These are phyloP conservation scores for Penicillium goetzii DNA, from an alignment of 495 filamentous ascomycete genomes.

Conservation along the genomic window DNA sequence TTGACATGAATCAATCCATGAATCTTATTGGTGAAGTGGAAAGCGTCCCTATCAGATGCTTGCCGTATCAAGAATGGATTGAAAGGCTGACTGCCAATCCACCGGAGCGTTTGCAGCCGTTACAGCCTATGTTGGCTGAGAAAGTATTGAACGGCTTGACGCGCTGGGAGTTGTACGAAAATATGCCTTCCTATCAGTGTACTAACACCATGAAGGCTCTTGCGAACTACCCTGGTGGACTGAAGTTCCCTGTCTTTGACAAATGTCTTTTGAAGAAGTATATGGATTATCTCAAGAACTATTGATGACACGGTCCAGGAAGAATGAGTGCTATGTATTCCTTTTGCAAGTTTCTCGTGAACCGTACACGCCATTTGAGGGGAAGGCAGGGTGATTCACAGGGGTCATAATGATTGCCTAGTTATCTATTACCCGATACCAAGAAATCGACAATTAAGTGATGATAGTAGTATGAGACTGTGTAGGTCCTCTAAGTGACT, in stretches of 20 bases:
- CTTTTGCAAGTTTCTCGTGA: too few species aligned
- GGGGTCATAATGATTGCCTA: too few species aligned
- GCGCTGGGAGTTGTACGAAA: slow-evolving; percentile 30
- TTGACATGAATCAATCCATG: slow-evolving; percentile 24
- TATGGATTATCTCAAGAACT: not conserved
- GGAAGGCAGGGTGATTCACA: too few species aligned
- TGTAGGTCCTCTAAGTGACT: too few species aligned
- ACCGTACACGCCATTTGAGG: too few species aligned
- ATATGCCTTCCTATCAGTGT: slow-evolving; percentile 25
- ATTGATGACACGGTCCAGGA: too few species aligned
- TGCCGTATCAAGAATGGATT: slow-evolving; percentile 21
- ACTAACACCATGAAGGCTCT: slow-evolving; percentile 18
- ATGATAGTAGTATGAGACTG: too few species aligned
- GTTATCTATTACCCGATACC: too few species aligned
- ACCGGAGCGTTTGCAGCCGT: slow-evolving; percentile 14
- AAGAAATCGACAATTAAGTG: too few species aligned
- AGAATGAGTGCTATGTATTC: too few species aligned
- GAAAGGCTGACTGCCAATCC: slow-evolving; percentile 5
- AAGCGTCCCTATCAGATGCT: not conserved
- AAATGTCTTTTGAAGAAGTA: not conserved
- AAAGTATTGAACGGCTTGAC: slow-evolving; percentile 20
- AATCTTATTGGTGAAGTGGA: not conserved
- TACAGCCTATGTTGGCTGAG: slow-evolving; percentile 27
- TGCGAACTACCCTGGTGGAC: not conserved
- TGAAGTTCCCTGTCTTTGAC: not conserved